Conservation (phyloP, 495 filamentous ascomycete genomes). For the Podospora tetraspora region DNA sequence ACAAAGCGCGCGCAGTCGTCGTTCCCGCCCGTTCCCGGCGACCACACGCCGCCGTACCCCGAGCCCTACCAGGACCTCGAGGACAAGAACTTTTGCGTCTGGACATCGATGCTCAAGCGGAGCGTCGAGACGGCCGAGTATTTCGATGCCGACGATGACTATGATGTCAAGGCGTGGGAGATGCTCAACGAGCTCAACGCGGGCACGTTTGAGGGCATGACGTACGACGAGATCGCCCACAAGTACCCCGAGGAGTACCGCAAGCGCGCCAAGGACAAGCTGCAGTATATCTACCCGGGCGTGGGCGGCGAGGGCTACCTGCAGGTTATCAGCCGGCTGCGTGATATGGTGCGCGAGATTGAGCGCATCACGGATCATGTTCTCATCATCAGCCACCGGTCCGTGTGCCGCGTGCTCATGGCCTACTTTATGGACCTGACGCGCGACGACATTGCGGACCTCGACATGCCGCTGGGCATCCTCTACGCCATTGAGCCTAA, state of each 20-base stretch:
- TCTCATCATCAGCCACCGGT: slow-evolving; percentile 82
- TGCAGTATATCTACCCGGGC: slow-evolving; percentile 90
- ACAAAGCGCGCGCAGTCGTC: slow-evolving; percentile 62
- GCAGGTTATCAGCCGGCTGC: slow-evolving; percentile 90
- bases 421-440: slow-evolving; percentile 93
- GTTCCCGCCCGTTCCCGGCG: slow-evolving; percentile 80
- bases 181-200: slow-evolving; percentile 97
- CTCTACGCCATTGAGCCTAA: slow-evolving; percentile 93
- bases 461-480: slow-evolving; percentile 88
- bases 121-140: slow-evolving; percentile 76
- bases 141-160: slow-evolving; percentile 91
- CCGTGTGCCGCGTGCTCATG: slow-evolving; percentile 83
- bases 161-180: slow-evolving; percentile 93
- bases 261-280: slow-evolving; percentile 70
- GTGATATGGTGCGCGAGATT: slow-evolving; percentile 93
- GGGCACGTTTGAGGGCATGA: slow-evolving; percentile 87
- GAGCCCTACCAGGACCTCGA: slow-evolving; percentile 60
- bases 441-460: slow-evolving; percentile 81
- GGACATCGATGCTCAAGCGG: slow-evolving; percentile 94
- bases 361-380: slow-evolving; percentile 96
- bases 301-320: slow-evolving; percentile 94
- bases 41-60: slow-evolving; percentile 91
- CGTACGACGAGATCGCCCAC: slow-evolving; percentile 79
- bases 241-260: slow-evolving; percentile 72
- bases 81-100: slow-evolving; percentile 92